These are phyloP conservation scores for Rosa rugosa DNA, from an alignment of 306 rosid species.

Conservation along the genomic window DNA sequence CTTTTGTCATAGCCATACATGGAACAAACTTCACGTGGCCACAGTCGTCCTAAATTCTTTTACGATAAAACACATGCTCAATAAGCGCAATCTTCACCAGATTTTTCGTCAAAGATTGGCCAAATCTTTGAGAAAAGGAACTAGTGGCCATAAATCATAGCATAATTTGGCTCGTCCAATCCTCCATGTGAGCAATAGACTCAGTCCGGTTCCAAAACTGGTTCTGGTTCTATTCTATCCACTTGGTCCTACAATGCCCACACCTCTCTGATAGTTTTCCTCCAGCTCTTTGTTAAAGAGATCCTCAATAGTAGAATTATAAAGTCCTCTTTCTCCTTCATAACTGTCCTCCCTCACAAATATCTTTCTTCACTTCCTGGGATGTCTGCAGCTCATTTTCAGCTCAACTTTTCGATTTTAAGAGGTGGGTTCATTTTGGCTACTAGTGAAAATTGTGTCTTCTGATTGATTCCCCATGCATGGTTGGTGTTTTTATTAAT, in stretches of 20 bases:
- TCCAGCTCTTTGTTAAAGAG: slow-evolving; percentile 21
- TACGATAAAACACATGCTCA: neutral
- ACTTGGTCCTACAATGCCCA: slow-evolving; percentile 32
- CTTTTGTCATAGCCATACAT: neutral
- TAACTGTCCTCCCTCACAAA: slow-evolving; percentile 25
- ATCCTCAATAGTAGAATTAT: slow-evolving; percentile 31
- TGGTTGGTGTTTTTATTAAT: neutral
- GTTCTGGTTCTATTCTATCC: slow-evolving; percentile 16
- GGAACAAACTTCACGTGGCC: neutral
- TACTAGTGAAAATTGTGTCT: neutral
- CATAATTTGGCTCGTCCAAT: slow-evolving; percentile 16
- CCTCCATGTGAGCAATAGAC: slow-evolving; percentile 37
- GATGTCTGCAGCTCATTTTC: slow-evolving; percentile 1
- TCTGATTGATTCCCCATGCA: neutral
- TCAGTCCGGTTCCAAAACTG: slow-evolving; percentile 28
- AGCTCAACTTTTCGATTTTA: slow-evolving; percentile 9
- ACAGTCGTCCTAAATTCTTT: neutral
- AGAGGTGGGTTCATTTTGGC: slow-evolving; percentile 25
- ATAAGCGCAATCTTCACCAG: slow-evolving; percentile 31
- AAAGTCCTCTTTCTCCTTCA: slow-evolving; percentile 34
- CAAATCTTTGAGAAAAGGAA: slow-evolving; percentile 23
- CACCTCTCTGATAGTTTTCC: slow-evolving; percentile 10
- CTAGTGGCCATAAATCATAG: slow-evolving; percentile 38
- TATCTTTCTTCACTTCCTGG: slow-evolving; percentile 21
- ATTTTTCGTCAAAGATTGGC: slow-evolving; percentile 35